A percentile compares a stretch with the other conserved stretches of the same genome.
These are phyloP conservation scores for Lathyrus tuberosus DNA, from an alignment of 306 rosid species.

Conservation along the genomic window DNA sequence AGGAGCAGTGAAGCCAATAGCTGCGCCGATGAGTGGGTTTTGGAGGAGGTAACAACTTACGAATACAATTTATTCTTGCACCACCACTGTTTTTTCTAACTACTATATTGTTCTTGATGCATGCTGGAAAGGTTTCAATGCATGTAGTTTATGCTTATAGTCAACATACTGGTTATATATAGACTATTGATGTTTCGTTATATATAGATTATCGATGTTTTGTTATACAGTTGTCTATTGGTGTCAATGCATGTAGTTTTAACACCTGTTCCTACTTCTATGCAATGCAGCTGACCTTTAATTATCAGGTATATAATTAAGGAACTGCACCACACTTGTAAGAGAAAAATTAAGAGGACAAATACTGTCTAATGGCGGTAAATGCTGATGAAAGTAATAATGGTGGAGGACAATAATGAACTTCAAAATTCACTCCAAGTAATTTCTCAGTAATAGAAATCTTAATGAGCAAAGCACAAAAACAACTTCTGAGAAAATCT, in stretches of 20 bases:
- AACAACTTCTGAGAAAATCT: not conserved
- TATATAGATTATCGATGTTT: not conserved
- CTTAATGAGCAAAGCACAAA: not conserved
- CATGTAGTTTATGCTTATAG: conserved; percentile 14
- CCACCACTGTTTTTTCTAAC: conserved; percentile 11
- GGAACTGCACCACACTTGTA: too few species aligned
- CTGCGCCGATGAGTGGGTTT: conserved; percentile 65
- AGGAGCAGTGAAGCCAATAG: conserved; percentile 54
- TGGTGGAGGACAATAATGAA: too few species aligned
- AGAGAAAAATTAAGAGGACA: not conserved
- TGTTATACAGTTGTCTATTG: too few species aligned
- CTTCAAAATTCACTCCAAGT: not conserved
- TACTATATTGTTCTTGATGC: conserved; percentile 25
- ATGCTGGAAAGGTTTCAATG: conserved; percentile 30
- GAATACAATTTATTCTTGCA: conserved; percentile 16
- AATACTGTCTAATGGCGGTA: not conserved
- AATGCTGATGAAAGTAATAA: not conserved
- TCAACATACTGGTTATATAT: conserved; percentile 4
- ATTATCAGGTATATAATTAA: too few species aligned
- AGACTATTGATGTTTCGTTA: not conserved
- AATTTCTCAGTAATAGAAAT: not conserved
- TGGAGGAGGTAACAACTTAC: conserved; percentile 75
- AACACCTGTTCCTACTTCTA: too few species aligned
- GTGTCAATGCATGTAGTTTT: too few species aligned
- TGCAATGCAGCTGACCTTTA: too few species aligned